Conservation (phyloP, 768 basidiomycete genomes). For the Rhizopogon vinicolor region DNA sequence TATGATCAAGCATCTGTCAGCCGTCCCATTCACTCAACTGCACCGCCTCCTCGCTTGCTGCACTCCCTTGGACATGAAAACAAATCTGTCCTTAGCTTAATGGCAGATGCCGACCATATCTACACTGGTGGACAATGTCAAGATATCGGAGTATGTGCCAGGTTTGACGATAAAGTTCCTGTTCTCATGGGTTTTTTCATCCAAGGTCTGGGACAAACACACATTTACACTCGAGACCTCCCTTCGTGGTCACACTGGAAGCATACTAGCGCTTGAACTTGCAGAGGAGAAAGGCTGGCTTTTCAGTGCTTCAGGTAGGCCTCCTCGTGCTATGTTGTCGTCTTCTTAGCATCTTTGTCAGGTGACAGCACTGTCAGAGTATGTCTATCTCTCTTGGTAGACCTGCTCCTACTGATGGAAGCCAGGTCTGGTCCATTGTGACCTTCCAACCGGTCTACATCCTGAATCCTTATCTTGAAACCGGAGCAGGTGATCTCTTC, state of each 20-base stretch:
- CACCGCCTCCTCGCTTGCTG: constrained; percentile 43
- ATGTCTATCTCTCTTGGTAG: constrained; percentile 18
- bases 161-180: constrained; percentile 13
- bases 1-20: constrained; percentile 49
- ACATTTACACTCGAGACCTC: constrained; percentile 65
- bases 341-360: constrained; percentile 22
- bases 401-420: constrained; percentile 5
- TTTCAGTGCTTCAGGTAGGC: constrained; percentile 82
- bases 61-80: constrained; percentile 70
- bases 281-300: constrained; percentile 77
- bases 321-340: not conserved
- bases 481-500: constrained; percentile 83
- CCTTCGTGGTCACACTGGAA: constrained; percentile 78
- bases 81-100: constrained; percentile 71
- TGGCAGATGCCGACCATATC: constrained; percentile 67
- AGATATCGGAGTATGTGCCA: constrained; percentile 58
- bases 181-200: not conserved
- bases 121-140: constrained; percentile 80
- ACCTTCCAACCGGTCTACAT: constrained; percentile 64
- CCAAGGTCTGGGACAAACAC: constrained; percentile 81
- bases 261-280: constrained; percentile 76
- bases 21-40: constrained; percentile 43
- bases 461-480: constrained; percentile 74
- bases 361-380: constrained; percentile 89
- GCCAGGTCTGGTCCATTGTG: constrained; percentile 78